Evolutionary conservation across 768 basidiomycete species (phyloP).

Genomic region (Mycena amicta): DNA sequence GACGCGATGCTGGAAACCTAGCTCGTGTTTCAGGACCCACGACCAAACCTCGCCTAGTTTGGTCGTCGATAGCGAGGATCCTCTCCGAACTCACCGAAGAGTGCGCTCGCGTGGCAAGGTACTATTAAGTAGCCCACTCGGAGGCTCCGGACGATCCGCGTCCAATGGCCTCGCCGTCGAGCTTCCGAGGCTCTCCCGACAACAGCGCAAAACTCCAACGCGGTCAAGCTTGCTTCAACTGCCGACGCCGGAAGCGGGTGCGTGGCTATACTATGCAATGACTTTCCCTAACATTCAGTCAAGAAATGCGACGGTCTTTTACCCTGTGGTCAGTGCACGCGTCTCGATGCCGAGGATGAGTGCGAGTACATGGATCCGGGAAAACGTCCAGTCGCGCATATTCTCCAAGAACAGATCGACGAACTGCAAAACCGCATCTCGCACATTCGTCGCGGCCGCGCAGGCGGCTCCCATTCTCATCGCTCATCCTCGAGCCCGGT

Average conservation of each 20-base stretch:
- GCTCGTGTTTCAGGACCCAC: too few relatives aligned
- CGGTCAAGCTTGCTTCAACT: slow-evolving; percentile 3
- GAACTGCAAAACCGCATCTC: not conserved
- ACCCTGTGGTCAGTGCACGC: not conserved
- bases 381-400: not conserved
- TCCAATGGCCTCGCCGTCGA: too few relatives aligned
- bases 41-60: too few relatives aligned
- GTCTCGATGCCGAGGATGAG: not conserved
- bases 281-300: not conserved
- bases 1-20: too few relatives aligned
- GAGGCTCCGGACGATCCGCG: too few relatives aligned
- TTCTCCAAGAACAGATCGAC: not conserved
- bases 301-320: not conserved
- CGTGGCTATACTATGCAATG: not conserved
- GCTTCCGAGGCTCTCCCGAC: too few relatives aligned
- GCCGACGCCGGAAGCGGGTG: slow-evolving; percentile 10
- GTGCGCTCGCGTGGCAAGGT: too few relatives aligned
- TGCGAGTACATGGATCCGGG: not conserved
- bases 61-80: too few relatives aligned
- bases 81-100: too few relatives aligned
- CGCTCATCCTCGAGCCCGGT: too few relatives aligned
- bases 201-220: too few relatives aligned
- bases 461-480: not conserved
- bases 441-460: not conserved
- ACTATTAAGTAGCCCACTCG: too few relatives aligned